Percentiles rank a stretch among this genome's conserved stretches.
These are phyloP conservation scores for Ambrosia artemisiifolia DNA, from an alignment of 129 eudicot genomes.

Conservation along the genomic window DNA sequence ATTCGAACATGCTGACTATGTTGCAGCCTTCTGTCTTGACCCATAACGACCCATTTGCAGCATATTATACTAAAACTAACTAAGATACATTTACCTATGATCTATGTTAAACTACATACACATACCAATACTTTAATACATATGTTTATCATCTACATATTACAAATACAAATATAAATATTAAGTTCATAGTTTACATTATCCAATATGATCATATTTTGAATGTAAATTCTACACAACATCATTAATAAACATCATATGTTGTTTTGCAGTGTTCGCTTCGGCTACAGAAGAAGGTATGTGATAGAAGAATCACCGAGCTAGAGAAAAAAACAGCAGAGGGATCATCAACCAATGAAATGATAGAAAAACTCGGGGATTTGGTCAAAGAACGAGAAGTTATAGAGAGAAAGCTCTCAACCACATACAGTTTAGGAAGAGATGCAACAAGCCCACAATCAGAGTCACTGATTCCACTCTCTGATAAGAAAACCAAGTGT, in stretches of 20 bases:
- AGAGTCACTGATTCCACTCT: slow-evolving; percentile 61
- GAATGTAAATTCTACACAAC: not conserved
- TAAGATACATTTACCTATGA: too few relatives aligned
- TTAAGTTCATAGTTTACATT: too few relatives aligned
- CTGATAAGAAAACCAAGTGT: slow-evolving; percentile 47
- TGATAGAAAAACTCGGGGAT: slow-evolving; percentile 49
- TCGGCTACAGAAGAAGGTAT: slow-evolving; percentile 65
- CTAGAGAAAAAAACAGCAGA: slow-evolving; percentile 61
- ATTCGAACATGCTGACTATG: too few relatives aligned
- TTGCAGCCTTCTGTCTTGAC: too few relatives aligned
- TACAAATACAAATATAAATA: too few relatives aligned
- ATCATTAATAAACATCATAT: not conserved
- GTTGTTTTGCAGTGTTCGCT: slow-evolving; percentile 65
- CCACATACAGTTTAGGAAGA: slow-evolving; percentile 76
- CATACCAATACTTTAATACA: too few relatives aligned
- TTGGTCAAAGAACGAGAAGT: slow-evolving; percentile 64
- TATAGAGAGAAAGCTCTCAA: slow-evolving; percentile 69
- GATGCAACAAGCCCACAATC: slow-evolving; percentile 42
- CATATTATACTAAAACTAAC: too few relatives aligned
- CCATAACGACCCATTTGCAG: too few relatives aligned
- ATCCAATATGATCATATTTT: too few relatives aligned
- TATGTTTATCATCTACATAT: too few relatives aligned
- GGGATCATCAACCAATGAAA: slow-evolving; percentile 47
- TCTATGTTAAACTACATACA: too few relatives aligned
- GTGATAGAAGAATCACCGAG: slow-evolving; percentile 63